Base-by-base conservation (phyloP, 2,329 filamentous ascomycete species). In the Aciculosporium take region DNA sequence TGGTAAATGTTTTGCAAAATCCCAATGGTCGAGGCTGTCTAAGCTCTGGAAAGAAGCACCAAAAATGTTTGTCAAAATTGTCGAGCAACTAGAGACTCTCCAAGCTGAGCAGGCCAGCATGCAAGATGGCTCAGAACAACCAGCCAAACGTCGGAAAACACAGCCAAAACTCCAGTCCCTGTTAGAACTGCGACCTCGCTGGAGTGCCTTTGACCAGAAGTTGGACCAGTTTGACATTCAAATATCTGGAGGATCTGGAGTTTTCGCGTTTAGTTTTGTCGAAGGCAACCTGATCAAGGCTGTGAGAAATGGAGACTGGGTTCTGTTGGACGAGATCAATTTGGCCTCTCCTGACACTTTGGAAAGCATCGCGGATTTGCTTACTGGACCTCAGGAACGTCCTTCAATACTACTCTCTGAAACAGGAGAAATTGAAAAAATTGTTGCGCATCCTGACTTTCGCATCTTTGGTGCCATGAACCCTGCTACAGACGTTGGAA, bases 381-480 rank as follows among this genome's bases (percentile, higher is more conserved):
- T 99, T 40, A 79, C 81, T 40, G 84, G 84, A 7, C 71, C 76
- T 8, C 76, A 76, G 45, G 76, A 78, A 27, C 68, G 69, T 0
- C 89, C 89, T 1, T 95, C 85, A 0, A 79, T 98, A 35, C 65
- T 98, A 4, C 71, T 99, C 7, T 88, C 88, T 0, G 91, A 99
- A 63, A 91, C 87, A 30, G 91, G 91, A 29, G 87, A 91, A 51
- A 85, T 94, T 33, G 86, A 96, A 59, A 77, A 88, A 48, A 80
- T 98, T 28, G 72, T 80, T 46, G 91, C 88, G 1, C 89, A 98
- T 59, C 81, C 86, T 0, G 79, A 94, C 48, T 98, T 99, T 59
- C 79, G 91, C 30, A 84, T 99, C 12, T 98, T 99, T 56, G 93
- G 85, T 39, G 91, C 93, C 23, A 99, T 99, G 91, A 99, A 99